phyloP scores from a whole-genome alignment of 805 yeast species.

The Yarrowia sp. region DNA sequence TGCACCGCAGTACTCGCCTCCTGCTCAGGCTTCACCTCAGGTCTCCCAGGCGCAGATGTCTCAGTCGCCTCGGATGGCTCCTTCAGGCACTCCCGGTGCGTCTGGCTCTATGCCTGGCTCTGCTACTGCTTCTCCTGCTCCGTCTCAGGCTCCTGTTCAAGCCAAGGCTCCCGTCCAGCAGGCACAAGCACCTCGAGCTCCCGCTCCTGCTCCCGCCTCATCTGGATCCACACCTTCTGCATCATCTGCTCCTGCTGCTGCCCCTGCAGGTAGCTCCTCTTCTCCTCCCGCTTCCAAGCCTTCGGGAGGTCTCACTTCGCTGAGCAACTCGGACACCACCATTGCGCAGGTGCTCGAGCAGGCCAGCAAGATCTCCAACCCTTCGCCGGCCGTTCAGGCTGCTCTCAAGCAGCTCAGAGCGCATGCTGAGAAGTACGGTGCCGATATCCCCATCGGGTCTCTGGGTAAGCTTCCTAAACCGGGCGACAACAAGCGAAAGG shows the following conservation, averaged over 20 bases:
- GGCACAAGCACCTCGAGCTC: background rate
- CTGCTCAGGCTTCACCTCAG: slow-evolving; percentile 10
- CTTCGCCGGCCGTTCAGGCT: slow-evolving; percentile 48
- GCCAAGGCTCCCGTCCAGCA: slow-evolving; percentile 5
- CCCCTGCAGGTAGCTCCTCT: slow-evolving; percentile 26
- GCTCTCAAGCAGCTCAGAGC: slow-evolving; percentile 50
- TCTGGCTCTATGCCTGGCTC: slow-evolving; percentile 21
- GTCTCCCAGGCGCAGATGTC: slow-evolving; percentile 1
- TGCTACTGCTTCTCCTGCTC: slow-evolving; percentile 14
- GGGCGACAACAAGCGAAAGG: slow-evolving; percentile 34
- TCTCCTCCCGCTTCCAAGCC: slow-evolving; percentile 24
- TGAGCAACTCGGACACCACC: slow-evolving; percentile 40
- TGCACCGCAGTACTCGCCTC: slow-evolving; percentile 28
- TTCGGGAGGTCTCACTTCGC: slow-evolving; percentile 19
- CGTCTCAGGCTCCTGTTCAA: slow-evolving; percentile 1
- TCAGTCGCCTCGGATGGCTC: slow-evolving; percentile 11
- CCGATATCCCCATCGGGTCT: slow-evolving; percentile 36
- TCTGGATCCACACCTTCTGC: slow-evolving; percentile 15
- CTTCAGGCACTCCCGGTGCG: background rate
- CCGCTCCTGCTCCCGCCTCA: slow-evolving; percentile 5
- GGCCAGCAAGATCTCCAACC: slow-evolving; percentile 51
- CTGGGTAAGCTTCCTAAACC: slow-evolving; percentile 37
- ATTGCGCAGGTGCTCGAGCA: slow-evolving; percentile 50
- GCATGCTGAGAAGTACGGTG: slow-evolving; percentile 45
- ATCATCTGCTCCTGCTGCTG: slow-evolving; percentile 16